Base-by-base conservation (phyloP, 2,329 filamentous ascomycete species). In the Paracamarosporium sp. region DNA sequence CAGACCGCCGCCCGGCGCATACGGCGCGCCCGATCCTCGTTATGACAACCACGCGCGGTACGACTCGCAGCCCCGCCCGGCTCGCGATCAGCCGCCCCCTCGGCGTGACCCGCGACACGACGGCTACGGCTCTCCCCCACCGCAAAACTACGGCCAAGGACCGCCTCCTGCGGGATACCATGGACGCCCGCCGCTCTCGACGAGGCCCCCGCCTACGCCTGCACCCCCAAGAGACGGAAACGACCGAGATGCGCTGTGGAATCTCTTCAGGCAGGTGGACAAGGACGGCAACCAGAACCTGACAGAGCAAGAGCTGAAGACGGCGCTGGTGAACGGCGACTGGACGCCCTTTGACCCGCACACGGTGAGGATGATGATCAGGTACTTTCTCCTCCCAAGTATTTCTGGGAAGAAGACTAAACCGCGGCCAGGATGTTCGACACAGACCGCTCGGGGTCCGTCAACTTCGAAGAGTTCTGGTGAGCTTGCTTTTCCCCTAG, bases 341-440 rank as follows among this genome's bases (percentile, higher is more conserved):
- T 97, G 92, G 87, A 92, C 92, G 1, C 87, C 92, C 4, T 99
- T 99, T 76, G 93, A 99, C 78, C 85, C 88, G 4, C 91, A 97
- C 69, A 99, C 95, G 1, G 93, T 98, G 64, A 90, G 90, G 72
- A 97, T 98, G 92, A 97, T 99, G 93, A 97, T 99, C 66, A 90
- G 71, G 73, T 76, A 63, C 13, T 44, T 44, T 20, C 17, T 24
- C 25, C 13, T 15, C 20, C 27, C 6, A 9, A 31, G n/a, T 51
- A 33, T 24, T 22, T 20, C 5, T 12, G 4, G 27, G 11, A 17
- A 12, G 5, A 17, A 20, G 5, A 28, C 60, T 64, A 17, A 68
- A 41, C 25, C 0, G 15, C 13, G 1, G 25, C 17, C 47, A 72
- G 93, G 73, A 98, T 99, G 95, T 99, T 99, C 79, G 94, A 98